Conservation (phyloP, 345 rosid species). For the Acer negundo region DNA sequence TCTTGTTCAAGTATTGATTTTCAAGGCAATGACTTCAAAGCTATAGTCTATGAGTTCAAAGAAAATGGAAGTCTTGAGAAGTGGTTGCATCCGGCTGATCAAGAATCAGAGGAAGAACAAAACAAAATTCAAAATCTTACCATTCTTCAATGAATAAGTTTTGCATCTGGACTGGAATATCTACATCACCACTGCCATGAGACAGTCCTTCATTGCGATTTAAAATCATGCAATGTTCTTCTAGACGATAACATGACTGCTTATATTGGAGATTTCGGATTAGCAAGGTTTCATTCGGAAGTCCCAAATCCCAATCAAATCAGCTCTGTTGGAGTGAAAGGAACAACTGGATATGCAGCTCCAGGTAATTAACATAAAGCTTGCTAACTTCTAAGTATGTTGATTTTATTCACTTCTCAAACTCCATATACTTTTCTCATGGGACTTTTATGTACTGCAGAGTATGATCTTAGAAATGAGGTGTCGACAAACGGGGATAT, state of each 20-base stretch:
- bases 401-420: background rate
- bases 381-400: background rate
- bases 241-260: slow-evolving; percentile 17
- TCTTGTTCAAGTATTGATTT: slow-evolving; percentile 23
- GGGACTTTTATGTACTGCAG: background rate
- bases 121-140: background rate
- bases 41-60: slow-evolving; percentile 22
- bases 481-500: background rate
- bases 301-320: background rate
- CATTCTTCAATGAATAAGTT: slow-evolving; percentile 16
- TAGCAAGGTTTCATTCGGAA: slow-evolving; percentile 9
- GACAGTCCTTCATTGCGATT: slow-evolving; percentile 9
- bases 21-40: slow-evolving; percentile 28
- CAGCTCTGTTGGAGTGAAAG: slow-evolving; percentile 9
- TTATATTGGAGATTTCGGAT: slow-evolving; percentile 24
- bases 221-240: slow-evolving; percentile 27
- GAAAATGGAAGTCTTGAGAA: slow-evolving; percentile 29
- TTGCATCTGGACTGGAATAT: slow-evolving; percentile 12
- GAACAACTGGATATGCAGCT: slow-evolving; percentile 22
- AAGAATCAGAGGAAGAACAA: background rate
- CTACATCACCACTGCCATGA: slow-evolving; percentile 7
- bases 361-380: background rate
- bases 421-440: background rate
- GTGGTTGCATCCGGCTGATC: slow-evolving; percentile 9
- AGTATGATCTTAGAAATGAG: slow-evolving; percentile 19